phyloP scores from a whole-genome alignment of 352 stramenopile species.

The Pythium dissotocum region DNA sequence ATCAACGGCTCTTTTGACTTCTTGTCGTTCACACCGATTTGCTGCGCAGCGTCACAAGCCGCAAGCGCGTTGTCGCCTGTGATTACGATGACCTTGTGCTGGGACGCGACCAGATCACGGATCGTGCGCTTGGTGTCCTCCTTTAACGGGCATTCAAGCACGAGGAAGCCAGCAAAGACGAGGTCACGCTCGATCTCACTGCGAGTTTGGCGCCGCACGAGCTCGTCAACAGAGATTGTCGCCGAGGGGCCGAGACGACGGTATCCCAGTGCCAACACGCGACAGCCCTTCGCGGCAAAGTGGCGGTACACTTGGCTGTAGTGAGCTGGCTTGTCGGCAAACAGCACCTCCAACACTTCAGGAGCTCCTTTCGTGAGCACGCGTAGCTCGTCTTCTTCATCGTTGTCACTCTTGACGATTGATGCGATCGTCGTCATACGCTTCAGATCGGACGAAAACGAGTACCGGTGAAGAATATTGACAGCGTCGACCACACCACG shows the following conservation, averaged over 20 bases:
- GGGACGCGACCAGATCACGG: conserved; percentile 69
- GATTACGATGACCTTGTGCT: conserved; percentile 91
- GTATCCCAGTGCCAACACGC: conserved; percentile 91
- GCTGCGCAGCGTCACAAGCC: conserved; percentile 89
- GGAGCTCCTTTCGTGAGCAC: conserved; percentile 94
- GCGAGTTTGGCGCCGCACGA: conserved; percentile 31
- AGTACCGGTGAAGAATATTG: conserved; percentile 81
- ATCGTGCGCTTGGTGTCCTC: conserved; percentile 86
- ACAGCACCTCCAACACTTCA: conserved; percentile 83
- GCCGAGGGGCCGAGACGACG: conserved; percentile 36
- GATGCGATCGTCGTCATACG: conserved; percentile 91
- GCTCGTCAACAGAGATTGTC: conserved; percentile 19
- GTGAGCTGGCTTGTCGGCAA: conserved; percentile 67
- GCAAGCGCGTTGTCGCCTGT: conserved; percentile 95
- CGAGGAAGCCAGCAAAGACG: conserved; percentile 91
- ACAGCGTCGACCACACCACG: conserved; percentile 36
- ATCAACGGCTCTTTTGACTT: conserved; percentile 29
- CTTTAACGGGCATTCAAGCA: conserved; percentile 94
- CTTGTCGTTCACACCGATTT: conserved; percentile 71
- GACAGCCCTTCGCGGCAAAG: conserved; percentile 42
- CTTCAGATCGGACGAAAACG: conserved; percentile 90
- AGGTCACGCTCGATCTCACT: conserved; percentile 82
- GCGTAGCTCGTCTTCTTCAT: conserved; percentile 33
- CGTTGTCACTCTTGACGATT: conserved; percentile 35
- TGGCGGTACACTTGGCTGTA: conserved; percentile 54